These are phyloP conservation scores for Centrapalus pauciflorus DNA, from an alignment of 129 eudicot genomes.

Conservation along the genomic window DNA sequence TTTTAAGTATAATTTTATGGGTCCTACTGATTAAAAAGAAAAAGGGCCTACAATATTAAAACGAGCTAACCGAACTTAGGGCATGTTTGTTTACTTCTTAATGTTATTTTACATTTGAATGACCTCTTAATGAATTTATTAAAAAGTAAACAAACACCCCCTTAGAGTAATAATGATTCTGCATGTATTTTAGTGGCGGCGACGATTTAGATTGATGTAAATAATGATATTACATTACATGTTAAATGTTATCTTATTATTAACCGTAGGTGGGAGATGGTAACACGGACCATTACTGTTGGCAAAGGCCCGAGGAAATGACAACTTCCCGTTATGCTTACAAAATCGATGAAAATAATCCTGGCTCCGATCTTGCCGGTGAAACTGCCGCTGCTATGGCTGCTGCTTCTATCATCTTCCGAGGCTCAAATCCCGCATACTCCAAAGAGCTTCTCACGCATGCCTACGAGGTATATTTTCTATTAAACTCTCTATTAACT, in stretches of 20 bases:
- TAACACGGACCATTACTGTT: conserved; percentile 69
- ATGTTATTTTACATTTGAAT: too few species aligned
- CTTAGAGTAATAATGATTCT: neutral
- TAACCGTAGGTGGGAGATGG: conserved; percentile 85
- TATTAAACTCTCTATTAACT: too few species aligned
- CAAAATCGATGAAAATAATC: conserved; percentile 55
- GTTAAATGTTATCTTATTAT: neutral
- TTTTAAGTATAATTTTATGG: neutral
- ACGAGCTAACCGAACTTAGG: too few species aligned
- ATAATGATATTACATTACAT: neutral
- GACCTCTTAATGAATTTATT: too few species aligned
- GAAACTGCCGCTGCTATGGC: conserved; percentile 92
- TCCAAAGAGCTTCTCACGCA: conserved; percentile 56
- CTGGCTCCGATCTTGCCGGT: conserved; percentile 79
- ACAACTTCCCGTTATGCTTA: conserved; percentile 66
- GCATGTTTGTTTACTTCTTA: too few species aligned
- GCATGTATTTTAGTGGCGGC: neutral
- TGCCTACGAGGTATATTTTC: conserved; percentile 77
- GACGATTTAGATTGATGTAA: neutral
- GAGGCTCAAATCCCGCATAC: conserved; percentile 48
- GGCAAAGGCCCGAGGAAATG: conserved; percentile 95
- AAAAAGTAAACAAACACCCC: too few species aligned
- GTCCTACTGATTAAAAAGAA: too few species aligned
- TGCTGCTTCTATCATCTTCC: conserved; percentile 65
- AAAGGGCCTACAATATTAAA: neutral